Percentiles rank a stretch among this genome's conserved stretches.
Evolutionary conservation across 257 asterid genomes (phyloP).

Genomic region (Solanum microdontum): DNA sequence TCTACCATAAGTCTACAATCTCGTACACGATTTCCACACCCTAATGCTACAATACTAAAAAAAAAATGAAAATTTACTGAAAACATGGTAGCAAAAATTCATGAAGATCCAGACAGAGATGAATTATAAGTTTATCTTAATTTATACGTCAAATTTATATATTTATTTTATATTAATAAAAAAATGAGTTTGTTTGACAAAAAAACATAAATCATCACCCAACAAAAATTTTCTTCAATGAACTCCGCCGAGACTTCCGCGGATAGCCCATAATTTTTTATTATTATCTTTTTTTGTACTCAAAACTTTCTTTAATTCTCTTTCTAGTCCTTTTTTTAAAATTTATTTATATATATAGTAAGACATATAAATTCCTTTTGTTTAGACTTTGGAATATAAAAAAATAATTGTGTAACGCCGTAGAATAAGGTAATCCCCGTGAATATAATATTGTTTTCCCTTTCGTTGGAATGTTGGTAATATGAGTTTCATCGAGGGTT

Average conservation of each 20-base stretch:
- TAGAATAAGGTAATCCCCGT: constrained; percentile 37
- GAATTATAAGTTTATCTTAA: not conserved
- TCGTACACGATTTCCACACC: not conserved
- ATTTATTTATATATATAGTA: not conserved
- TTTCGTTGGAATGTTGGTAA: constrained; percentile 24
- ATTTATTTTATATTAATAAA: not conserved
- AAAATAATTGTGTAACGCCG: constrained; percentile 11
- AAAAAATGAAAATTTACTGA: not conserved
- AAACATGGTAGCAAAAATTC: not conserved
- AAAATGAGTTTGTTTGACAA: not conserved
- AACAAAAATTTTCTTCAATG: not conserved
- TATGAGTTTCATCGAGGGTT: not conserved
- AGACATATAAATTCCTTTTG: not conserved
- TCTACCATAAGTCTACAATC: not conserved
- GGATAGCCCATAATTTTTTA: constrained; percentile 16
- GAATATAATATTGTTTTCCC: constrained; percentile 30
- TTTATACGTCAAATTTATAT: not conserved
- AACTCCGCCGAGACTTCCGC: constrained; percentile 72
- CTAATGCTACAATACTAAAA: not conserved
- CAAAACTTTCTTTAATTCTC: not conserved
- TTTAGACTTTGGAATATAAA: not conserved
- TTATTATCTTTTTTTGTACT: not conserved
- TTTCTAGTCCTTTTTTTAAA: not conserved
- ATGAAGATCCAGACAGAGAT: not conserved
- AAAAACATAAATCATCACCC: not conserved